A percentile compares a stretch with the other conserved stretches of the same genome.
These are phyloP conservation scores for Hemileia vastatrix DNA, from an alignment of 1,284 basidiomycete species.

Conservation along the genomic window DNA sequence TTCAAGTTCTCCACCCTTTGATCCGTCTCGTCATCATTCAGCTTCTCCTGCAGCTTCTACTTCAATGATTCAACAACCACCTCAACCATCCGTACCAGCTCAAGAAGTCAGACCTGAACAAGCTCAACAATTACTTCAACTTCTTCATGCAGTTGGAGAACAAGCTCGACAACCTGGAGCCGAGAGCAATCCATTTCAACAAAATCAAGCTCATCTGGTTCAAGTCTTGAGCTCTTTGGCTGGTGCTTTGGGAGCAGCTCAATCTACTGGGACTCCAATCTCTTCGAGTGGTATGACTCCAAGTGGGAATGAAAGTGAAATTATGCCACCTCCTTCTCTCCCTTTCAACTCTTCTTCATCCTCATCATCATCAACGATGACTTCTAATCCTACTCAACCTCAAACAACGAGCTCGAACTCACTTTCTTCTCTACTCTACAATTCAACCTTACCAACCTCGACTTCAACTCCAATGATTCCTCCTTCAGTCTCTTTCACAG, in stretches of 20 bases:
- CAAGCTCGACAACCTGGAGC: neutral
- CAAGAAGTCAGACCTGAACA: neutral
- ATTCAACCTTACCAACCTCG: no score
- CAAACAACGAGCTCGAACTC: no score
- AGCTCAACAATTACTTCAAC: slow-evolving; percentile 25
- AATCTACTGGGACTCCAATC: neutral
- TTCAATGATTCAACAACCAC: neutral
- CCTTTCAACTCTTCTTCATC: no score
- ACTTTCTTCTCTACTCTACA: no score
- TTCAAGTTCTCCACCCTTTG: neutral
- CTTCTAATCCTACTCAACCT: no score
- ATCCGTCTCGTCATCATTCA: neutral
- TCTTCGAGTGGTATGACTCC: neutral
- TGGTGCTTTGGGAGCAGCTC: neutral
- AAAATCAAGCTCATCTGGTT: neutral
- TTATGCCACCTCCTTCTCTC: neutral
- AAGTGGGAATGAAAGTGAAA: neutral
- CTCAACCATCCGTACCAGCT: neutral
- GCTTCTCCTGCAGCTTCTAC: no score
- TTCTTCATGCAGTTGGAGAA: slow-evolving; percentile 22
- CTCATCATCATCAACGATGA: no score
- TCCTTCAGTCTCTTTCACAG: neutral
- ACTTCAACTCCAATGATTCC: neutral
- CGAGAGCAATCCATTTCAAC: neutral
- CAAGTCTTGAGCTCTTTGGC: neutral